These are phyloP conservation scores for Goffeauzyma gilvescens DNA, from an alignment of 768 basidiomycete genomes.

Conservation along the genomic window DNA sequence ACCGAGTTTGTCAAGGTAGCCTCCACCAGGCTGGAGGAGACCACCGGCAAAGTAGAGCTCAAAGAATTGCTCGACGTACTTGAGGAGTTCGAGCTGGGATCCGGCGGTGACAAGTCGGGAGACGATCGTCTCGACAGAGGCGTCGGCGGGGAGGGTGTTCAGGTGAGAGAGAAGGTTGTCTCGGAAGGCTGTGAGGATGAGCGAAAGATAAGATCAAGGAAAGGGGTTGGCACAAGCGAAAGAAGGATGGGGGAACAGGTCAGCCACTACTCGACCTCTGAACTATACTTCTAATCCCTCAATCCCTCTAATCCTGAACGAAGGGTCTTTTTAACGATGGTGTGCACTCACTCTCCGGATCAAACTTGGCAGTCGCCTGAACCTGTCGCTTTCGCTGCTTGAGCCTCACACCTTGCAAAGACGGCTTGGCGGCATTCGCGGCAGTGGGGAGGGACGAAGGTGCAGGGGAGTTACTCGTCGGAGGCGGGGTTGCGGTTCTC, in stretches of 20 bases:
- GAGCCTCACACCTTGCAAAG: constrained; percentile 23
- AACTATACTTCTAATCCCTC: background rate
- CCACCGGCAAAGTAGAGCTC: constrained; percentile 90
- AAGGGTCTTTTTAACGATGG: background rate
- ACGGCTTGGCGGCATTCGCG: constrained; percentile 3
- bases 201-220: background rate
- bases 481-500: too few species aligned
- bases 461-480: too few species aligned
- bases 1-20: constrained; percentile 68
- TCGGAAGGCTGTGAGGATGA: constrained; percentile 21
- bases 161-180: constrained; percentile 29
- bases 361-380: constrained; percentile 29
- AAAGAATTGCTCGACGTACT: constrained; percentile 92
- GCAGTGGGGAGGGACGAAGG: too few species aligned
- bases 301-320: background rate
- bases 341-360: constrained; percentile 26
- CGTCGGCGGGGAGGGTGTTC: constrained; percentile 22
- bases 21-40: constrained; percentile 87
- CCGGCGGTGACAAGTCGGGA: constrained; percentile 64
- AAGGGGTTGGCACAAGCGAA: background rate
- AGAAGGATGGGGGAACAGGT: background rate
- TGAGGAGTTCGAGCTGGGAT: constrained; percentile 78
- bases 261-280: background rate
- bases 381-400: constrained; percentile 31
- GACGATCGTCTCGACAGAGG: constrained; percentile 22